Evolutionary conservation across 2,329 filamentous ascomycete genomes (phyloP).

Genomic region (Apiospora rasikravindrae): DNA sequence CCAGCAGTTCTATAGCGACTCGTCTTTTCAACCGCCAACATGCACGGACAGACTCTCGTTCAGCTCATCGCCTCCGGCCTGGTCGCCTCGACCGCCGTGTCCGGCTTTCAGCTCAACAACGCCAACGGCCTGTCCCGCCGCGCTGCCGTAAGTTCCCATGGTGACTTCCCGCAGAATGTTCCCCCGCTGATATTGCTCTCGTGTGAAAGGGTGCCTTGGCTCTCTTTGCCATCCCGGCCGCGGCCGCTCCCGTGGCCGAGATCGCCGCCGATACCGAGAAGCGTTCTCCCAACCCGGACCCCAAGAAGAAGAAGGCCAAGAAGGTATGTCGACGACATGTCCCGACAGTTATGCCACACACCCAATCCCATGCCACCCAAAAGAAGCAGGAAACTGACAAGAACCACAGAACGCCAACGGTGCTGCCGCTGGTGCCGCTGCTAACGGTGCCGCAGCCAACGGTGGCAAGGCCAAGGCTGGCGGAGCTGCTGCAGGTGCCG

Average conservation of each 20-base stretch:
- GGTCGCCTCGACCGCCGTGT: slow-evolving; percentile 13
- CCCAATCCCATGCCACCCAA: no score
- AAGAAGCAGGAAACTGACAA: no score
- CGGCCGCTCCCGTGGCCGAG: not conserved
- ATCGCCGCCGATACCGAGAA: not conserved
- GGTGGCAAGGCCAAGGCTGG: not conserved
- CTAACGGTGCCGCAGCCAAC: no score
- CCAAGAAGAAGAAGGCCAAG: slow-evolving; percentile 17
- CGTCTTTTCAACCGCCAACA: not conserved
- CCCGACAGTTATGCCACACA: not conserved
- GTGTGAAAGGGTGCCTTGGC: not conserved
- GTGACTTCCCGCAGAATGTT: not conserved
- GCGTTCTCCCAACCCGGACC: not conserved
- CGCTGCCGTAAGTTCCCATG: not conserved
- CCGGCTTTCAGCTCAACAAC: slow-evolving; percentile 15
- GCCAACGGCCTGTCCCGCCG: not conserved
- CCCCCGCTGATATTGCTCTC: no score
- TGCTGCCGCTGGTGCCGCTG: no score
- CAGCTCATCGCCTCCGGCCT: slow-evolving; percentile 18
- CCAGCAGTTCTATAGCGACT: not conserved
- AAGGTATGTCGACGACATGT: not conserved
- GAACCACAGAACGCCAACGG: not conserved
- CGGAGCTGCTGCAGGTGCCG: not conserved
- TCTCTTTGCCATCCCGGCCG: not conserved
- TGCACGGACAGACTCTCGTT: not conserved